Evolutionary conservation across 169 alveolate species (phyloP).

Genomic region (Cryptosporidium xiaoi): DNA sequence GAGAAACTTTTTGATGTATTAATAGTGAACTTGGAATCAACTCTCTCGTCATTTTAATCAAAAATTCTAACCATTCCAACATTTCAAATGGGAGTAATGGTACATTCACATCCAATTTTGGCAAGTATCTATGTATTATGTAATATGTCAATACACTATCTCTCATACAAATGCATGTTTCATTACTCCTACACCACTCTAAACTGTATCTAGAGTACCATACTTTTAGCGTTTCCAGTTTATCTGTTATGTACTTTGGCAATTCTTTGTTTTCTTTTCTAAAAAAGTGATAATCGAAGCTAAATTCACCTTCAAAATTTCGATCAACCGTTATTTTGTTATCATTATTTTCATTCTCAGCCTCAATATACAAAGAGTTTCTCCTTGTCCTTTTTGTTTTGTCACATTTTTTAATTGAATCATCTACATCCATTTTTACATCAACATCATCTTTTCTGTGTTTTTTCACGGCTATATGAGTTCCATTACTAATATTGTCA

Average conservation of each 20-base stretch:
- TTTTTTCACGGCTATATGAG: too few relatives aligned
- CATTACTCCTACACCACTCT: constrained; percentile 65
- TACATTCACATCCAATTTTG: constrained; percentile 76
- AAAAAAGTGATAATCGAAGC: background rate
- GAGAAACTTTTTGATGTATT: constrained; percentile 73
- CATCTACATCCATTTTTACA: too few relatives aligned
- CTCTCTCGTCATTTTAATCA: constrained; percentile 74
- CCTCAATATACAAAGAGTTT: background rate
- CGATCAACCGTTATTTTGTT: background rate
- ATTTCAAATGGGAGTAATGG: constrained; percentile 88
- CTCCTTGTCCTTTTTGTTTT: background rate
- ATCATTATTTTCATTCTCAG: background rate
- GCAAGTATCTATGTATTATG: constrained; percentile 22
- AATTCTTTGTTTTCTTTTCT: background rate
- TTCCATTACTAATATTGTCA: too few relatives aligned
- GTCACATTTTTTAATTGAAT: background rate
- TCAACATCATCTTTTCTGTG: too few relatives aligned
- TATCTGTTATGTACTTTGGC: constrained; percentile 22
- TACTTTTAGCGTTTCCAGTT: constrained; percentile 17
- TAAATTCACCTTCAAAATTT: background rate
- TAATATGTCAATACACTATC: constrained; percentile 33
- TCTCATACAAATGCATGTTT: constrained; percentile 61
- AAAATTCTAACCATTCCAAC: constrained; percentile 82
- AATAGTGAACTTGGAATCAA: constrained; percentile 65
- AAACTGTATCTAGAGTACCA: constrained; percentile 56